Conservation (phyloP, 805 yeast species). For the Saccharomycodes ludwigii region DNA sequence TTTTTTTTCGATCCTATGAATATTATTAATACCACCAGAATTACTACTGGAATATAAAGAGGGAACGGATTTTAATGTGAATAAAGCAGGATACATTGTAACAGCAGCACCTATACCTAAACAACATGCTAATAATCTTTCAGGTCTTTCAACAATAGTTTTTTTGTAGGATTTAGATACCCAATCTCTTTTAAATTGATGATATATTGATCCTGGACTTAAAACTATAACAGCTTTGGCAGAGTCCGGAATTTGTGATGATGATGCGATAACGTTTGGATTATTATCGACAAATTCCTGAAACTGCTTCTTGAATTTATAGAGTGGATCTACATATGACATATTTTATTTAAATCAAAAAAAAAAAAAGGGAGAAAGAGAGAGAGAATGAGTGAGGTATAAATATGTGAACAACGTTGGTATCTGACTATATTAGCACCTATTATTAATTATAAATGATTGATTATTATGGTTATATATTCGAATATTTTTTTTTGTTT, state of each 20-base stretch:
- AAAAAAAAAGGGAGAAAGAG: too few relatives aligned
- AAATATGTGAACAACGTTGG: too few relatives aligned
- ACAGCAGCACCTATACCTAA: conserved; percentile 69
- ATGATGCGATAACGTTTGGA: conserved; percentile 24
- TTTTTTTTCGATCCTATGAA: neutral
- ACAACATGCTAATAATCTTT: conserved; percentile 62
- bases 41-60: neutral
- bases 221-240: conserved; percentile 48
- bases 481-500: too few relatives aligned
- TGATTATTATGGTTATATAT: too few relatives aligned
- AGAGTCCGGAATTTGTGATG: conserved; percentile 23
- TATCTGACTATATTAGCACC: too few relatives aligned
- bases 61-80: conserved; percentile 29
- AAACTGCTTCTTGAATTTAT: conserved; percentile 31
- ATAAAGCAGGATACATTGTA: conserved; percentile 52
- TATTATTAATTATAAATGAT: too few relatives aligned
- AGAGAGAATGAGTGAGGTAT: too few relatives aligned
- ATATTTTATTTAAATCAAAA: conserved; percentile 2
- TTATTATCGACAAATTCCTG: conserved; percentile 29
- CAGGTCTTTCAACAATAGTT: conserved; percentile 75
- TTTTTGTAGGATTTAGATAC: conserved; percentile 51
- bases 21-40: neutral
- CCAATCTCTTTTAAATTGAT: conserved; percentile 68
- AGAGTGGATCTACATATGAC: conserved; percentile 21
- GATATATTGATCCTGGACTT: conserved; percentile 60